Evolutionary conservation across 805 yeast genomes (phyloP).

Genomic region (Barnettozyma pratensis): DNA sequence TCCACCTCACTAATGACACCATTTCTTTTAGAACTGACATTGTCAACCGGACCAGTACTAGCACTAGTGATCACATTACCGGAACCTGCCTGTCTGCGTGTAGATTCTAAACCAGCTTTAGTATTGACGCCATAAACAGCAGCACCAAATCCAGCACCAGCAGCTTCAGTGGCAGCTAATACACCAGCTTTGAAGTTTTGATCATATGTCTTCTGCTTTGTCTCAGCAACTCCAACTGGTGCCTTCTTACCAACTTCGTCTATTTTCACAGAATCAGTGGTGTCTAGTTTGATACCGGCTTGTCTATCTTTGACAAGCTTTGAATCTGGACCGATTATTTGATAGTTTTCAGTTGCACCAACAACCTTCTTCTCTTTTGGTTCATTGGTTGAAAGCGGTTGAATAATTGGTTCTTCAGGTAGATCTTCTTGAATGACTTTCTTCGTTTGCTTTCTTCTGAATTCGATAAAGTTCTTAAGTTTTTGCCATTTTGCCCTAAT

Average conservation of each 20-base stretch:
- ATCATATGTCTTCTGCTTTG: conserved; percentile 1
- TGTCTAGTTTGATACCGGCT: not conserved
- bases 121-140: conserved; percentile 3
- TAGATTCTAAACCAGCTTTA: conserved; percentile 3
- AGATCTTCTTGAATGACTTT: conserved; percentile 12
- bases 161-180: conserved; percentile 2
- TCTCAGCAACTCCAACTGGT: not conserved
- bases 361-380: not conserved
- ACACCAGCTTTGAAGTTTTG: conserved; percentile 8
- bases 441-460: conserved; percentile 34
- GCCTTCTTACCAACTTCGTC: not conserved
- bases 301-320: not conserved
- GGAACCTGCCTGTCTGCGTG: not conserved
- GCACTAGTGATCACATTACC: too few species aligned
- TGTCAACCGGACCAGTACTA: too few species aligned
- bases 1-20: not conserved
- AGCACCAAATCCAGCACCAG: conserved; percentile 6
- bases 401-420: not conserved
- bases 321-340: not conserved
- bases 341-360: not conserved
- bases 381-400: not conserved
- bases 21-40: not conserved
- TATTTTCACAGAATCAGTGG: not conserved
- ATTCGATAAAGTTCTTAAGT: conserved; percentile 35
- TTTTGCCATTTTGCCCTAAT: conserved; percentile 32